Evolutionary conservation across 139 green algal species (phyloP), one percentile per base, ranked within the genome.

Genomic region (Coelastrella sp.): DNA sequence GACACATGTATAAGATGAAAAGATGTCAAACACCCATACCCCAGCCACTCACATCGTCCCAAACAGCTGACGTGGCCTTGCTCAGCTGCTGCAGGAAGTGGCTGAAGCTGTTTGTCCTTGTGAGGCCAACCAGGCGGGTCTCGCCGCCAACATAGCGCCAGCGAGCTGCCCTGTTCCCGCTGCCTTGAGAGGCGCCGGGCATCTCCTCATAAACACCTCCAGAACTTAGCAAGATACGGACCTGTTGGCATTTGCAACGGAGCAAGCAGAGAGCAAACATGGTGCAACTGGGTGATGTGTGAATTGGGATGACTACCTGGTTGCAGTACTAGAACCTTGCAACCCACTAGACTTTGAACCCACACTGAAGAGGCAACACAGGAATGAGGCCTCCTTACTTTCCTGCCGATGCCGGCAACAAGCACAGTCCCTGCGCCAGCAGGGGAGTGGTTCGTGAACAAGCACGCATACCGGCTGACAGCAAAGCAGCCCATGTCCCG

Each of bases 101-200:
- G 3, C 81, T 68, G 60, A 89, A 89, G 79, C 65, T 66, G 54
- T 57, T 90, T 8, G 81, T 84, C 23, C 87, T 89, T 22, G 73
- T 77, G 7, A 97, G 8, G 0, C 73, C 75, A 8, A 97, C 87
- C 60, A 97, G 94, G n/a, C 96, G 94, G 8, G 95, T 97, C 92
- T 97, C 96, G 0, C 96, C 96, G 3, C 94, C 94, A 57, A 66
- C 23, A 85, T 95, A 95, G 16, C 73, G 73, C 73, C 85, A 83
- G n/a, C 57, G 73, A 60, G 87, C 58, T 32, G 89, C 89, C 6
- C 47, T 64, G 65, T 82, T 92, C n/a, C 56, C 47, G 68, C 92
- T 90, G 65, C 90, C 88, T 8, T 82, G 65, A 73, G 89, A 86
- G 11, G 80, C 65, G 13, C 5, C 23, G 4, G 54, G 47, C 68